Percentiles rank a stretch among this genome's conserved stretches.
Conservation (phyloP, 306 rosid genomes). For the Cucurbita pepo region DNA sequence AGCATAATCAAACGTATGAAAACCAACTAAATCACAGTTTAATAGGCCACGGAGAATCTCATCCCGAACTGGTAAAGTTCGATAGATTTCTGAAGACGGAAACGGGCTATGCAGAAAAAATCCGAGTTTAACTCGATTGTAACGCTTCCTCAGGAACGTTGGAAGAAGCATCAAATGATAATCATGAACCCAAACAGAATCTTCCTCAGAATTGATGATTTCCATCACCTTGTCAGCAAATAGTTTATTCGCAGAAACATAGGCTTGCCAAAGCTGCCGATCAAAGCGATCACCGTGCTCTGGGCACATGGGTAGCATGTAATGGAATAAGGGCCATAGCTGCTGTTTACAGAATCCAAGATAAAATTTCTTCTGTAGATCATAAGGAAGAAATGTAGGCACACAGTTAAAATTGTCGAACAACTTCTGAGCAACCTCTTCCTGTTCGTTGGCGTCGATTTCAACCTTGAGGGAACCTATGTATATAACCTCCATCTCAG, state of each 20-base stretch:
- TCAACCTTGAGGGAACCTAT: constrained; percentile 14
- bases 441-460: constrained; percentile 6
- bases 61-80: constrained; percentile 14
- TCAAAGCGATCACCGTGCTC: constrained; percentile 13
- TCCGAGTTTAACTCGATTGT: constrained; percentile 13
- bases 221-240: constrained; percentile 14
- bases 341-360: constrained; percentile 13
- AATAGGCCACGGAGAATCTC: constrained; percentile 13
- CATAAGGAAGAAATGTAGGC: constrained; percentile 13
- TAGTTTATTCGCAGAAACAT: constrained; percentile 13
- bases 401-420: constrained; percentile 6
- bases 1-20: constrained; percentile 15
- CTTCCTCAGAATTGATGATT: constrained; percentile 11
- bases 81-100: constrained; percentile 12
- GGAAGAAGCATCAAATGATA: constrained; percentile 14
- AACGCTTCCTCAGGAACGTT: constrained; percentile 10
- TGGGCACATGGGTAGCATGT: constrained; percentile 16
- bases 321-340: constrained; percentile 15
- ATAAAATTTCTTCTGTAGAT: constrained; percentile 11
- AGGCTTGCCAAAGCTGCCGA: constrained; percentile 11
- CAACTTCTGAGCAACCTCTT: constrained; percentile 12
- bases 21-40: constrained; percentile 11
- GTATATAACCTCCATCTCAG: constrained; percentile 7
- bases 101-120: constrained; percentile 13
- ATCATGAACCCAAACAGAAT: constrained; percentile 12